Evolutionary conservation across 176 grass and related monocot species (phyloP), one percentile per base, ranked within the genome.

Genomic region (Phoenix dactylifera): DNA sequence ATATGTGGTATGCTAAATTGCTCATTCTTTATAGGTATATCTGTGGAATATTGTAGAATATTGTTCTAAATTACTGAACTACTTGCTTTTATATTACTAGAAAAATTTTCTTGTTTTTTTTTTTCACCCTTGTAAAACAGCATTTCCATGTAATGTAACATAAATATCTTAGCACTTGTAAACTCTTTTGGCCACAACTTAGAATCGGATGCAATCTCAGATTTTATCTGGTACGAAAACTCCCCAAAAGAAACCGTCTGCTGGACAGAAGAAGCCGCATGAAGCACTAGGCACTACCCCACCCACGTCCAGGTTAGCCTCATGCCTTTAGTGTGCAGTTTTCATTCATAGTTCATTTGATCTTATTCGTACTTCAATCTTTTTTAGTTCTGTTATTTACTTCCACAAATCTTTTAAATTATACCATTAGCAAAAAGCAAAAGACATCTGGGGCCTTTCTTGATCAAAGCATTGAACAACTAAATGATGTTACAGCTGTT

Each of bases 401-500:
- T 50, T 63, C 39, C 22, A 7, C 52, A 54, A 89, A 17, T 24
- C 1, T n/a, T 15, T 65, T 58, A 16, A 54, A 53, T 69, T 76
- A 32, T 78, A 25, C 73, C 51, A 79, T 74, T 71, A 98, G 84
- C 78, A 92, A 90, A 84, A 98, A 85, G 52, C 87, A 98, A 73
- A 90, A 91, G 78, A 71, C 69, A 53, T 78, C 86, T 68, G 93
- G 84, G 35, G 84, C 72, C 64, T 87, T 83, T 65, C 68, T 83
- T 63, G 93, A 98, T 80, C 93, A 98, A 83, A 98, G 93, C 64
- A 98, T 92, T 55, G 87, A 98, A 15, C 93, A 92, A 64, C 72
- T 98, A 76, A 98, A 98, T 78, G 93, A 92, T 88, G 93, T 98
- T 39, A 89, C 93, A 28, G 93, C 84, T 76, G 93, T 92, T 85